Evolutionary conservation across 768 basidiomycete genomes (phyloP).

Genomic region (Lactifluus pinguis): DNA sequence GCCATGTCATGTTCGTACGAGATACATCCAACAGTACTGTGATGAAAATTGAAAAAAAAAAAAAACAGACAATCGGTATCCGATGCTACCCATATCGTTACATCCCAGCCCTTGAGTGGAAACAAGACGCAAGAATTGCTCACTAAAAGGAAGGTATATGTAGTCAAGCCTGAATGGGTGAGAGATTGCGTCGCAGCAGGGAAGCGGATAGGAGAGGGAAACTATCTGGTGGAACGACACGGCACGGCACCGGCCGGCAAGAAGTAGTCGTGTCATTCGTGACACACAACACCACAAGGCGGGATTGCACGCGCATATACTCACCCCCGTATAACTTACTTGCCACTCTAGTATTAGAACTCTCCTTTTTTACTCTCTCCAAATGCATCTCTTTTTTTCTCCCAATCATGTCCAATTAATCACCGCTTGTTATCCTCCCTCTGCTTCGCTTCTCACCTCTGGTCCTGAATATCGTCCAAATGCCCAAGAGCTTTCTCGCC

Average conservation of each 20-base stretch:
- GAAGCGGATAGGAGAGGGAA: slow-evolving; percentile 49
- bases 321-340: slow-evolving; percentile 1
- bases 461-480: slow-evolving; percentile 76
- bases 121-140: slow-evolving; percentile 63
- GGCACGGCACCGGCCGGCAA: slow-evolving; percentile 23
- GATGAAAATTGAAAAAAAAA: no score
- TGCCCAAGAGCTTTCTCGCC: slow-evolving; percentile 72
- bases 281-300: no score
- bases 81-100: slow-evolving; percentile 70
- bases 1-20: slow-evolving; percentile 43
- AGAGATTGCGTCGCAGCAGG: slow-evolving; percentile 55
- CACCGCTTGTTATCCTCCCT: slow-evolving; percentile 78
- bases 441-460: slow-evolving; percentile 61
- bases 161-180: slow-evolving; percentile 74
- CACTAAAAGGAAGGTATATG: slow-evolving; percentile 40
- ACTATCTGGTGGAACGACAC: slow-evolving; percentile 29
- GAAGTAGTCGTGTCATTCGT: slow-evolving; percentile 14
- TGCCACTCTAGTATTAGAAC: background rate
- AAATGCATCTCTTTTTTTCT: slow-evolving; percentile 67
- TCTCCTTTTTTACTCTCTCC: slow-evolving; percentile 4
- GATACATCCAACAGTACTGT: background rate
- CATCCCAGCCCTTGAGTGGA: slow-evolving; percentile 60
- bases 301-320: no score
- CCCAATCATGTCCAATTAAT: slow-evolving; percentile 80
- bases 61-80: slow-evolving; percentile 41